Evolutionary conservation across 371 early-diverging fungal species (phyloP).

Genomic region (Rhizopus sp.): DNA sequence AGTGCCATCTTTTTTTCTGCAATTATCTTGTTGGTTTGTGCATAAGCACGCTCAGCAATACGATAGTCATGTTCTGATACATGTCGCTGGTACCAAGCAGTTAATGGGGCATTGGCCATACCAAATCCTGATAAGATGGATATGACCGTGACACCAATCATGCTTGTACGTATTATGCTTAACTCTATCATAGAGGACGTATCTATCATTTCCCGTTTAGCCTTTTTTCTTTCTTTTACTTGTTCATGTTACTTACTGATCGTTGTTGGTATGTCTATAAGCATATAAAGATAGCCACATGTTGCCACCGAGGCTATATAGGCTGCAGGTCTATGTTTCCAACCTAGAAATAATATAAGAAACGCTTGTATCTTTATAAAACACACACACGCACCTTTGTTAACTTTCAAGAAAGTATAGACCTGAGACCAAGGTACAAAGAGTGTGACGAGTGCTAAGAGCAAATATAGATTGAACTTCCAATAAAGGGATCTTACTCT

Average conservation of each 20-base stretch:
- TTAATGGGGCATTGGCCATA: conserved; percentile 89
- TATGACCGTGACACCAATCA: conserved; percentile 90
- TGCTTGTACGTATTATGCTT: conserved; percentile 79
- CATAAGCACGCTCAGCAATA: conserved; percentile 38
- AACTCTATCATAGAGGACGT: conserved; percentile 56
- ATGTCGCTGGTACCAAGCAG: conserved; percentile 40
- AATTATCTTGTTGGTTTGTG: conserved; percentile 34
- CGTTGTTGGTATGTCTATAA: conserved; percentile 55
- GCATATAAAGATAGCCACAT: conserved; percentile 67
- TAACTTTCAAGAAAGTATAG: conserved; percentile 59
- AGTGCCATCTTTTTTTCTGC: conserved; percentile 25
- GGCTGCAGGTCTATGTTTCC: conserved; percentile 23
- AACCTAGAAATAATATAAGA: conserved; percentile 22
- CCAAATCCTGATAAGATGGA: conserved; percentile 94
- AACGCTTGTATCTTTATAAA: neutral
- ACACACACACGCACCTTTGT: conserved; percentile 21
- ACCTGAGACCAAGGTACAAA: conserved; percentile 80
- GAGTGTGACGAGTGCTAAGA: conserved; percentile 68
- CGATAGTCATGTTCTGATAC: conserved; percentile 39
- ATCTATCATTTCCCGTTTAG: neutral
- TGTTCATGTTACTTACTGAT: conserved; percentile 35
- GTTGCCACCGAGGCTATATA: conserved; percentile 53
- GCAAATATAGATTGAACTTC: conserved; percentile 67
- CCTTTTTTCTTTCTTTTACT: neutral
- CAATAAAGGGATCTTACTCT: conserved; percentile 78